Base-by-base conservation (phyloP, 306 rosid genomes). In the Senna tora region DNA sequence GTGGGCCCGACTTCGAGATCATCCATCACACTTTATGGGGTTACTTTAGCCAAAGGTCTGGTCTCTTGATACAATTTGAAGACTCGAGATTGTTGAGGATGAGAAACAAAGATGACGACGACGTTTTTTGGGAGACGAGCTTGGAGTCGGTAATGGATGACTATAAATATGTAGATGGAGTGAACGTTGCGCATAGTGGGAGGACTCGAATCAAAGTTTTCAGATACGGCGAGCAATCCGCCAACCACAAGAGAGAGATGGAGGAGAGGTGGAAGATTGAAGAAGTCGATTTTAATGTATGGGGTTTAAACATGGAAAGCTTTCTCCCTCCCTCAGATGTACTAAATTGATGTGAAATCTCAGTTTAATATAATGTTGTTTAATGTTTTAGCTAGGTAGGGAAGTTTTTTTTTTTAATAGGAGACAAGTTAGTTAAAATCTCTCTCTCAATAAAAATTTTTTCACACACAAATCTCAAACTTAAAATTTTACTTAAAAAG, bases 21-120 rank as follows among this genome's bases (percentile, higher is more conserved):
- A 92, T 90, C 45, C 98, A 92, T 78, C 98, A 92, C 82, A 92
- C 95, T 0, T 77, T 88, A 36, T 92, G 98, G 96, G 96, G 96
- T 0, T 92, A 92, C 46, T 92, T 92, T 76, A 92, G 98, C 84
- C 98, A 90, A 11, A 77, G 96, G 14, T 92, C 96, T 4, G 96
- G 96, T 14, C 90, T 92, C 7, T 51, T 92, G 15, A 71, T 86
- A 41, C 92, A 92, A 32, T 90, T 92, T 13, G 96, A 90, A 75
- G 98, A 92, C 72, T 88, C 96, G 0, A 82, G 95, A 80, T 74
- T 92, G 21, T 84, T 88, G 0, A 77, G 95, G 50, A 82, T 88
- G 87, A 81, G 75, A 46, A 89, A 88, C 71, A 80, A 80, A 66
- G 82, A 69, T 2, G 91, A 82, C 73, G 84, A 84, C 30, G 91